Conservation (phyloP, 2,329 filamentous ascomycete species). For the Colletotrichum sp. region DNA sequence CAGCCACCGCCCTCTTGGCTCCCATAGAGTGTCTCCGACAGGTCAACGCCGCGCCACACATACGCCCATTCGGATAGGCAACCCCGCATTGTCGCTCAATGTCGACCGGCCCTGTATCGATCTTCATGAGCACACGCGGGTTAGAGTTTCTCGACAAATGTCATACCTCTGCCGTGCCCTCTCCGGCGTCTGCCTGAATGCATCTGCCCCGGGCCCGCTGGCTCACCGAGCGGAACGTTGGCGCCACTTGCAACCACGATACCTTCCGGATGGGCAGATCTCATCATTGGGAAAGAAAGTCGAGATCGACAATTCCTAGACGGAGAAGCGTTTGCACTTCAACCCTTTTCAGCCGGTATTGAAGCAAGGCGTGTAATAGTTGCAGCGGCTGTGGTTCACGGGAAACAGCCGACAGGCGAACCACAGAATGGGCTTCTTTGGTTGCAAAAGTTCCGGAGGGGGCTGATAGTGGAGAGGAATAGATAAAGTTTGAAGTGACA, state of each 20-base stretch:
- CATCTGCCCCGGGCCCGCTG: background rate
- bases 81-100: slow-evolving; percentile 17
- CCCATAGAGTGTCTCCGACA: slow-evolving; percentile 11
- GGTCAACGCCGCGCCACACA: background rate
- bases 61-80: background rate
- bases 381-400: background rate
- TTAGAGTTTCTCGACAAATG: background rate
- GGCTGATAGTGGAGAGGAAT: background rate
- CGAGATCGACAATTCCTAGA: background rate
- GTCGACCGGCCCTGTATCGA: background rate
- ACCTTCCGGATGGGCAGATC: background rate
- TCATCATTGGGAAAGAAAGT: background rate
- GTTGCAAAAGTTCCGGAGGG: background rate
- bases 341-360: background rate
- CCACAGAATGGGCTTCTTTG: background rate
- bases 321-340: background rate
- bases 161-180: background rate
- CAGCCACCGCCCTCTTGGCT: slow-evolving; percentile 11
- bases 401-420: background rate
- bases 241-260: background rate
- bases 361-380: background rate
- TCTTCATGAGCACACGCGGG: background rate
- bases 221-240: background rate
- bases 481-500: background rate
- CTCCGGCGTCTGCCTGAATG: background rate